phyloP scores from a whole-genome alignment of 352 stramenopile species.

The Globisporangium spinosum region DNA sequence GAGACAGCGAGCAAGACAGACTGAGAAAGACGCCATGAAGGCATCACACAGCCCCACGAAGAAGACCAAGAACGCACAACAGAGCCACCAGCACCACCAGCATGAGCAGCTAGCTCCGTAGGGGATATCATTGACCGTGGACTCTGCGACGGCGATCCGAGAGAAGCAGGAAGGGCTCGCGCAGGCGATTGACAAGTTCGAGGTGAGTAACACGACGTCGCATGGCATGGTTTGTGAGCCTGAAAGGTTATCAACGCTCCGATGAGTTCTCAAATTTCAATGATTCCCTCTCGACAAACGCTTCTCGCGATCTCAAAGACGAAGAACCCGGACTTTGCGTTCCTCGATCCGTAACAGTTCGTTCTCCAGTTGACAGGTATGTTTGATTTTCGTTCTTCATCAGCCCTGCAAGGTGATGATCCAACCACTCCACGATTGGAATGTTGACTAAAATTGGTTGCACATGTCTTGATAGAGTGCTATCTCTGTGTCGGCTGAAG shows the following conservation, averaged over 20 bases:
- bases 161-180: conserved; percentile 22
- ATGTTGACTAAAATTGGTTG: neutral
- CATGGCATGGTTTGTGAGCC: neutral
- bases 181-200: conserved; percentile 36
- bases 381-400: neutral
- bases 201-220: conserved; percentile 19
- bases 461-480: conserved; percentile 19
- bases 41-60: neutral
- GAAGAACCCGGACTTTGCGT: conserved; percentile 47
- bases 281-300: conserved; percentile 16
- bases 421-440: neutral
- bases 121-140: neutral
- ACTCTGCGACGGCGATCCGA: neutral
- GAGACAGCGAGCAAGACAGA: neutral
- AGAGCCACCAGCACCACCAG: neutral
- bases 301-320: conserved; percentile 30
- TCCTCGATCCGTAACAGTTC: conserved; percentile 32
- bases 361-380: conserved; percentile 41
- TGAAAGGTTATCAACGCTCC: neutral
- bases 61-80: conserved; percentile 1
- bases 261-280: neutral
- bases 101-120: neutral
- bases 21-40: conserved; percentile 2
- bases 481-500: conserved; percentile 29
- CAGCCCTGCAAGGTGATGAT: neutral